These are phyloP conservation scores for Corylus avellana DNA, from an alignment of 306 rosid genomes.

Conservation along the genomic window DNA sequence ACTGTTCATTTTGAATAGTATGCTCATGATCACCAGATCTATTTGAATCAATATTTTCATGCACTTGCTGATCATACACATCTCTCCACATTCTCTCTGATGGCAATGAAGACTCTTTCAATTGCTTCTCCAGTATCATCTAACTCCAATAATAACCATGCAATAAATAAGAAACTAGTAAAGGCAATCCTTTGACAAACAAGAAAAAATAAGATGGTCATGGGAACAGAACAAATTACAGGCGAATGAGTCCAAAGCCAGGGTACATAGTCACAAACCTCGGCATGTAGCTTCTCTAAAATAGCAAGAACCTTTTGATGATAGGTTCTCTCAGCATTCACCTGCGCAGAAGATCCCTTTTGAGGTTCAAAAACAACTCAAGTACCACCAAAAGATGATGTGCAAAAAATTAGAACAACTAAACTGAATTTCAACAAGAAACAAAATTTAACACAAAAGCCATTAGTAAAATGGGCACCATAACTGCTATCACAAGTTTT, in stretches of 20 bases:
- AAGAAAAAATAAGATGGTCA: conserved; percentile 16
- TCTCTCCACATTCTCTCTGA: conserved; percentile 37
- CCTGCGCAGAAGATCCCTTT: conserved; percentile 47
- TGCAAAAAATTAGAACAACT: neutral
- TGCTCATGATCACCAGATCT: conserved; percentile 37
- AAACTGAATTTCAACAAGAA: neutral
- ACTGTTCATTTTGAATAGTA: conserved; percentile 38
- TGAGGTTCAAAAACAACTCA: conserved; percentile 26
- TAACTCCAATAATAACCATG: conserved; percentile 41
- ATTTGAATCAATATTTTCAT: conserved; percentile 44
- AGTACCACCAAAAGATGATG: conserved; percentile 1
- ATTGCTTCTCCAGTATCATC: conserved; percentile 62
- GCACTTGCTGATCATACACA: conserved; percentile 35
- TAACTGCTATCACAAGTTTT: neutral
- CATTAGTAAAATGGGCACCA: neutral
- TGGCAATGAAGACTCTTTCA: conserved; percentile 45
- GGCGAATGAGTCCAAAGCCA: conserved; percentile 21
- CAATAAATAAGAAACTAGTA: conserved; percentile 4
- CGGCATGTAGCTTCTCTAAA: conserved; percentile 70
- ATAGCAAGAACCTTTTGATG: conserved; percentile 72
- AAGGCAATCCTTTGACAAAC: conserved; percentile 13
- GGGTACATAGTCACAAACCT: conserved; percentile 49
- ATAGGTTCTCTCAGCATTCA: conserved; percentile 78
- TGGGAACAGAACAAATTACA: conserved; percentile 17
- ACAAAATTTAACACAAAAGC: neutral